Evolutionary conservation across 768 basidiomycete species (phyloP), one percentile per base, ranked within the genome.

Genomic region (Kwoniella botswanensis): DNA sequence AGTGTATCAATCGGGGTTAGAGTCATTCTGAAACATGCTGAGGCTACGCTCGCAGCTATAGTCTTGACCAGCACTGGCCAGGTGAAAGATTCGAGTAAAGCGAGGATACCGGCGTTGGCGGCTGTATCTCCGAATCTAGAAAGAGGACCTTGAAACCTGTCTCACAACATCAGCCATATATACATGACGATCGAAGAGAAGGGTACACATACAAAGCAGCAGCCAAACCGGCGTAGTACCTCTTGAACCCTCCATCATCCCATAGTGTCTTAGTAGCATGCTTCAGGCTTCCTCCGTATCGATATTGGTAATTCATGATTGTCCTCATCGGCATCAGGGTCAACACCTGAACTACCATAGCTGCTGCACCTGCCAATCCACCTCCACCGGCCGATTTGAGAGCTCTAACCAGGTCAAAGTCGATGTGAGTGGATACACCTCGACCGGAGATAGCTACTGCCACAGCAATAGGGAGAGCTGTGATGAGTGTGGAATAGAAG

Each of bases 271-370:
- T 82, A 67, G 87, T 88, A 13, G 92, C 90, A 50, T 87, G 84
- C 0, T 88, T 89, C 6, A 89, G 89, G 1, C 89, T 88, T 2
- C 90, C 91, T n/a, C 94, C 94, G 79, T 89, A 94, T 64, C 85
- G 74, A 78, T 94, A 94, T 85, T 94, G 93, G 80, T 92, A 97
- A 86, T 98, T 98, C 96, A 98, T 98, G 66, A 94, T 87, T 2
- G 95, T 97, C n/a, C 93, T 88, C n/a, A 96, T 84, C 5, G 93
- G 94, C 94, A 97, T 97, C 69, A 96, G 87, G 0, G 90, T 89
- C 62, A 97, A 82, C 18, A 98, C 96, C 81, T 98, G 96, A 5
- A 98, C 86, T 4, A 98, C 88, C 96, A 98, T 98, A 0, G 95
- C 95, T 88, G 77, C 65, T 17, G 93, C 93, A 58, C 94, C 95